These are phyloP conservation scores for Stephania yunnanensis DNA, from an alignment of 164 flowering plant genomes.

Conservation along the genomic window DNA sequence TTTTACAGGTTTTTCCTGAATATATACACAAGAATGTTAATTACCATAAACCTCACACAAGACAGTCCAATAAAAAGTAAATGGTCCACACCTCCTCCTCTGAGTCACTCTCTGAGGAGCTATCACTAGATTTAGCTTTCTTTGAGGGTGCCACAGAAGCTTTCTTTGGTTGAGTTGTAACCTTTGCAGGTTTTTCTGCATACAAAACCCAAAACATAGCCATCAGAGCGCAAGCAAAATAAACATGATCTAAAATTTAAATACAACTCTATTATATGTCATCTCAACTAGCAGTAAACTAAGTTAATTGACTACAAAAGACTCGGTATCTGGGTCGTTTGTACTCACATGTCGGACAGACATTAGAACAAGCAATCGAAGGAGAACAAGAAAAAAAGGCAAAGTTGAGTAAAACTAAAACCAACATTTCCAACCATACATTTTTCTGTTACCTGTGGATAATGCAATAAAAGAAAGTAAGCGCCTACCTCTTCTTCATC, in stretches of 20 bases:
- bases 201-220: neutral
- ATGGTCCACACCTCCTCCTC: neutral
- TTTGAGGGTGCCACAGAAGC: neutral
- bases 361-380: too few species aligned
- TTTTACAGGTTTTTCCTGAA: slow-evolving; percentile 16
- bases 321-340: neutral
- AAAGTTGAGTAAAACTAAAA: too few species aligned
- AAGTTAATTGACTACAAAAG: too few species aligned
- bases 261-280: neutral
- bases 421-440: too few species aligned
- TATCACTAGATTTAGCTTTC: neutral
- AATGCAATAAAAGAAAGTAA: neutral
- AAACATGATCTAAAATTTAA: neutral
- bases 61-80: neutral
- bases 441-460: too few species aligned
- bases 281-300: neutral
- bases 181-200: neutral
- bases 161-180: neutral
- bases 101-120: neutral
- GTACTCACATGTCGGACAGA: neutral
- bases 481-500: neutral
- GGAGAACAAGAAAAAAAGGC: too few species aligned
- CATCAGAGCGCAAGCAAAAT: neutral
- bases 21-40: neutral
- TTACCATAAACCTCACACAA: neutral